Evolutionary conservation across 208 protist genomes (phyloP), one percentile per base, ranked within the genome.

Genomic region (Leishmania mexicana): DNA sequence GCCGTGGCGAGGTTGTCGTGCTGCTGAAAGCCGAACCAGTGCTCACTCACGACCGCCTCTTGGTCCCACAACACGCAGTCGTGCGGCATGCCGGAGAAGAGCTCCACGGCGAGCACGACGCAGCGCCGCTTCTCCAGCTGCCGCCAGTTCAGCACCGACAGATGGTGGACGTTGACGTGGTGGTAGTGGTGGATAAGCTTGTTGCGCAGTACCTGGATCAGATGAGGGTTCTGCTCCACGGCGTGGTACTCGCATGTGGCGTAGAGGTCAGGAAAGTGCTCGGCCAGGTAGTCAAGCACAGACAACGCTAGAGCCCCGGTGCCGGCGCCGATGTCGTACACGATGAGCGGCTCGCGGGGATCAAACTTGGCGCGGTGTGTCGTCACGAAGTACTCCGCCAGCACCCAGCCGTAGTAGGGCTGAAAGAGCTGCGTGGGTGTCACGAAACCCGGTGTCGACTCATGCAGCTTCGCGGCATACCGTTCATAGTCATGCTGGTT

Each of bases 311-410:
- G 88, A 4, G 95, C 92, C 28, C 95, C 95, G 45, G 92, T 96
- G 67, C 95, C 95, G 68, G 93, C 94, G 13, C 95, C 95, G 53
- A 98, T 84, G 78, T 98, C 95, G 85, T 98, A 98, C 45, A 98
- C 88, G 40, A 97, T 82, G 51, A 98, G 89, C 17, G 95, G 95
- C 81, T 96, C 94, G 4, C 92, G 89, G 19, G 93, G 92, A 75
- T 96, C 93, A 81, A 96, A 96, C 87, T 96, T 96, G 17, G 88
- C 87, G 54, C 92, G 85, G 83, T 90, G 79, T 28, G 90, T 93
- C n/a, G 91, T 93, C 5, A 97, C 87, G 17, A 98, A 76, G 81
- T 98, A 97, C 76, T 98, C 94, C 3, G 93, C 94, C 47, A 98
- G 67, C 28, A 96, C 93, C 90, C 92, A 96, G 35, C 93, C 95